Evolutionary conservation across 257 asterid genomes (phyloP).

Genomic region (Dorcoceras hygrometricum): DNA sequence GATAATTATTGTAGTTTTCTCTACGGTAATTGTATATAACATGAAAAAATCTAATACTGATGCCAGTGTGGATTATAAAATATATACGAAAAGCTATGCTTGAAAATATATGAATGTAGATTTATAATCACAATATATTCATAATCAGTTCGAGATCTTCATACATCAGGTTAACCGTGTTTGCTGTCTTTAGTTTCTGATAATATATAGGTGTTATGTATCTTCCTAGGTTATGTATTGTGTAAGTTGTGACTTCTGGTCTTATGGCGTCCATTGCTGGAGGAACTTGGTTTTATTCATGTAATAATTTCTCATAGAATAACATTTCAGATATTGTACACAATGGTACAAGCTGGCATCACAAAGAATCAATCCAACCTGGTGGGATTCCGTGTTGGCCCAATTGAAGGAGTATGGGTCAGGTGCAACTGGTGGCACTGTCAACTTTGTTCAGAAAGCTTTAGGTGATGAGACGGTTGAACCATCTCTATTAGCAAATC

Average conservation of each 20-base stretch:
- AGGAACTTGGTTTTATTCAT: conserved; percentile 12
- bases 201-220: not conserved
- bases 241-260: not conserved
- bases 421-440: conserved; percentile 49
- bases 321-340: conserved; percentile 68
- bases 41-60: not conserved
- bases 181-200: not conserved
- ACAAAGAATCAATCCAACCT: conserved; percentile 55
- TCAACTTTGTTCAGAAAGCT: conserved; percentile 37
- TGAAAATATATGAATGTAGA: not conserved
- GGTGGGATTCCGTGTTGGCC: conserved; percentile 86
- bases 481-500: conserved; percentile 24
- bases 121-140: too few relatives aligned
- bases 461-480: conserved; percentile 29
- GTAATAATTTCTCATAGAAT: conserved; percentile 1
- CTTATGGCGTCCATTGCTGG: not conserved
- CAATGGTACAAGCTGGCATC: conserved; percentile 90
- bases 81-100: not conserved
- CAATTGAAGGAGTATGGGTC: conserved; percentile 83
- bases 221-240: conserved; percentile 1
- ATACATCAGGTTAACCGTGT: too few relatives aligned
- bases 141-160: too few relatives aligned
- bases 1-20: not conserved
- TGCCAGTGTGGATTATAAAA: not conserved
- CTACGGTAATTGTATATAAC: not conserved